Base-by-base conservation (phyloP, 805 yeast genomes). In the Metschnikowia amazonensis region DNA sequence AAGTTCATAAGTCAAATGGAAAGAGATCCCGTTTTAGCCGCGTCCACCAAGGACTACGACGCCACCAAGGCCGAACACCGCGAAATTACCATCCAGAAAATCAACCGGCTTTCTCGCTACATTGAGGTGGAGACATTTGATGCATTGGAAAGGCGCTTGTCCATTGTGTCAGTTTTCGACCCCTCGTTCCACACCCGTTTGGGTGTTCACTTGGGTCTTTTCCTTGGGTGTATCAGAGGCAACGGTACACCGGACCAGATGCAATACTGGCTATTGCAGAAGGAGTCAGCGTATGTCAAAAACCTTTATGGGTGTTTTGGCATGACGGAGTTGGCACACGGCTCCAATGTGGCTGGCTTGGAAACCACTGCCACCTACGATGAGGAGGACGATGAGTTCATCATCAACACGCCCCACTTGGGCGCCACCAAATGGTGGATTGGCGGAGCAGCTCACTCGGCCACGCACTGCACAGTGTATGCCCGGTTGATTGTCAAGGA, bases 341-440 rank as follows among this genome's bases (percentile, higher is more conserved):
- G 65, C 20, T 87, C 96, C 10, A 90, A 90, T 64, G 97, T 90
- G 36, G 96, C 96, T 3, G 95, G 87, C 20, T 73, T 88, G 50
- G 96, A 90, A 66, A 90, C 97, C n/a, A 85, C 89, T 13, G 96
- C 97, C 13, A 83, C 85, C 17, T 90, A 76, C 63, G 83, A 88
- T 63, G 68, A 71, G 16, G 68, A 66, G 14, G 76, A 75, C 24
- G 87, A 88, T 57, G 81, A 81, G 51, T 86, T 90, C 60, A 62
- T 77, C 45, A 81, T 90, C 58, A 78, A 87, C 62, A 90, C 97
- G 10, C 97, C 97, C 1, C 86, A 89, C 60, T 65, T 86, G 45
- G 90, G 95, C 30, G 97, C 97, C 36, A 89, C 97, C 21, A 90
- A 90, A 65, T 90, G 97, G 97, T 90, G 97, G 97, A 90, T 90